phyloP scores from a whole-genome alignment of 495 filamentous ascomycete genomes.

The Penicillium herquei region DNA sequence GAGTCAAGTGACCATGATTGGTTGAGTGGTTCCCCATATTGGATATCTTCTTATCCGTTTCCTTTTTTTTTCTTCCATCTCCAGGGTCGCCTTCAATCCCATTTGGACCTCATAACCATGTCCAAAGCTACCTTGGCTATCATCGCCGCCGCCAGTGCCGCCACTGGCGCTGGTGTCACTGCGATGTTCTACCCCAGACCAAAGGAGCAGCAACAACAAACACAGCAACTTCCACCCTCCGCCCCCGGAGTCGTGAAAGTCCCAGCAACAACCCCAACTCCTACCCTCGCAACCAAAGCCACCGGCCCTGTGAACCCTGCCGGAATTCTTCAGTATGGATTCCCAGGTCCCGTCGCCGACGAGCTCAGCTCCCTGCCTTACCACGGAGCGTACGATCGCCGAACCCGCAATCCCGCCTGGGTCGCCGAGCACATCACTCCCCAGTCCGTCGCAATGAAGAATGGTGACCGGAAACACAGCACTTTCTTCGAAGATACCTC shows the following conservation, averaged over 20 bases:
- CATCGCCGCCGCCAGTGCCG: conserved; percentile 85
- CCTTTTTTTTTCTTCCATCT: background rate
- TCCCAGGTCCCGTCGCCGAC: conserved; percentile 87
- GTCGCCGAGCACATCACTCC: conserved; percentile 97
- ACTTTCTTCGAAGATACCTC: conserved; percentile 75
- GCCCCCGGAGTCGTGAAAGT: conserved; percentile 19
- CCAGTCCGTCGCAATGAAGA: conserved; percentile 67
- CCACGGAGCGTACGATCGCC: conserved; percentile 85
- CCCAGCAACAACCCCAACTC: conserved; percentile 33
- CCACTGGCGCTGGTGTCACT: conserved; percentile 81
- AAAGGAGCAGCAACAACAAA: conserved; percentile 35
- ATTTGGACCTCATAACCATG: conserved; percentile 43
- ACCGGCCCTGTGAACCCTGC: conserved; percentile 71
- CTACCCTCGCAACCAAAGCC: conserved; percentile 40
- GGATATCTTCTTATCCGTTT: background rate
- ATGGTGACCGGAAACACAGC: conserved; percentile 82
- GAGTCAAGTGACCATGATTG: conserved; percentile 13
- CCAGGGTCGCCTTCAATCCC: background rate
- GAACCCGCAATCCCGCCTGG: conserved; percentile 90
- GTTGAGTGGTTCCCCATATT: conserved; percentile 15
- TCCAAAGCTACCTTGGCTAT: conserved; percentile 85
- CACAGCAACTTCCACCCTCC: conserved; percentile 38
- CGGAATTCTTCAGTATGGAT: conserved; percentile 94
- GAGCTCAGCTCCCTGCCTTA: conserved; percentile 70
- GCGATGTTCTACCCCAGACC: conserved; percentile 66